A percentile compares a stretch with the other conserved stretches of the same genome.
phyloP scores from a whole-genome alignment of 345 rosid species.

The Mallotus nudiflorus region DNA sequence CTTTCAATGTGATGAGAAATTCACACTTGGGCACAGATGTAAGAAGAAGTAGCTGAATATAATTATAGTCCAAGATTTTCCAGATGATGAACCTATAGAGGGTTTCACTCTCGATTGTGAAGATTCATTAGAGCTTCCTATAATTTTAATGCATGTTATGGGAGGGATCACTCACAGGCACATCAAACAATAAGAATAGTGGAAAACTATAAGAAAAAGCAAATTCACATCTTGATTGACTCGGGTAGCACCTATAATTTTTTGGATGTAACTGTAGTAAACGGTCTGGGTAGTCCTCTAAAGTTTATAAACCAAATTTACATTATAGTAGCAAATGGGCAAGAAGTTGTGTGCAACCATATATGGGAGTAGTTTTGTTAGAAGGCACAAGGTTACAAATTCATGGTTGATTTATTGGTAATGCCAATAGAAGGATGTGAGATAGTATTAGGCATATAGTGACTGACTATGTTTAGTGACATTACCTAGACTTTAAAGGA shows the following conservation, averaged over 20 bases:
- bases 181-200: background rate
- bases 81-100: too few species aligned
- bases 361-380: too few species aligned
- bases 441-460: too few species aligned
- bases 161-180: background rate
- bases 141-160: background rate
- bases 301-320: too few species aligned
- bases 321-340: too few species aligned
- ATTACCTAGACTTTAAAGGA: background rate
- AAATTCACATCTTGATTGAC: background rate
- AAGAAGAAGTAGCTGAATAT: background rate
- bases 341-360: too few species aligned
- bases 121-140: background rate
- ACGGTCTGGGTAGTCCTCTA: too few species aligned
- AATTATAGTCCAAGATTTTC: background rate
- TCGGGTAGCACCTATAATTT: too few species aligned
- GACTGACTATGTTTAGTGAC: background rate
- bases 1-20: background rate
- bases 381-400: too few species aligned
- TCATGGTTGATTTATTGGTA: background rate
- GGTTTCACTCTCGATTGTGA: background rate
- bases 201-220: background rate
- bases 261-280: too few species aligned
- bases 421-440: background rate
- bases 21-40: background rate